A percentile compares a stretch with the other conserved stretches of the same genome.
These are phyloP conservation scores for Xylaria sp. DNA, from an alignment of 2,329 filamentous ascomycete species.

Conservation along the genomic window DNA sequence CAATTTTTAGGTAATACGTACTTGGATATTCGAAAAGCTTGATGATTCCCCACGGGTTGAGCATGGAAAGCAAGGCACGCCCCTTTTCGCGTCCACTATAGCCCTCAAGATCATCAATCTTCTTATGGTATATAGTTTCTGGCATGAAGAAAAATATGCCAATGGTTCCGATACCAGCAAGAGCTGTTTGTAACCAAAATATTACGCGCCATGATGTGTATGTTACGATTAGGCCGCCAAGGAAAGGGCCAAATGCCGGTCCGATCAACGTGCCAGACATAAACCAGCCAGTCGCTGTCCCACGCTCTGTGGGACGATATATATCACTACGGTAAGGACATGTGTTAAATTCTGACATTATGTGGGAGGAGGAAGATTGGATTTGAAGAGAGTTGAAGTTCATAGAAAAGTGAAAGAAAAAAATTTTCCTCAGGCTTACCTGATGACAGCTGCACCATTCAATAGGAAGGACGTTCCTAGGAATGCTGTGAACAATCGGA, in stretches of 20 bases:
- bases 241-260: conserved; percentile 74
- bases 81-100: conserved; percentile 62
- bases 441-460: conserved; percentile 76
- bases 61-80: conserved; percentile 68
- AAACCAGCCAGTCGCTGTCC: conserved; percentile 79
- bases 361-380: background rate
- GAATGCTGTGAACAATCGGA: conserved; percentile 78
- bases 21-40: conserved; percentile 74
- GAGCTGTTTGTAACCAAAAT: conserved; percentile 79
- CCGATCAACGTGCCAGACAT: conserved; percentile 77
- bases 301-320: conserved; percentile 74
- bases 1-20: conserved; percentile 26
- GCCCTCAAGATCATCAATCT: conserved; percentile 70
- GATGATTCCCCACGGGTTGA: conserved; percentile 74
- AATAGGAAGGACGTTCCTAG: conserved; percentile 80
- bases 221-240: conserved; percentile 81
- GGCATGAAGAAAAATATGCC: conserved; percentile 75
- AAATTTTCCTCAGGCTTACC: conserved; percentile 51
- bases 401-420: background rate
- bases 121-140: conserved; percentile 76
- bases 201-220: conserved; percentile 78
- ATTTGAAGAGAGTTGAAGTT: background rate
- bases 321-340: conserved; percentile 59
- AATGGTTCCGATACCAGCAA: conserved; percentile 69
- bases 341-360: conserved; percentile 21